phyloP scores from a whole-genome alignment of 2,329 filamentous ascomycete species.

The Helotiales sp. region DNA sequence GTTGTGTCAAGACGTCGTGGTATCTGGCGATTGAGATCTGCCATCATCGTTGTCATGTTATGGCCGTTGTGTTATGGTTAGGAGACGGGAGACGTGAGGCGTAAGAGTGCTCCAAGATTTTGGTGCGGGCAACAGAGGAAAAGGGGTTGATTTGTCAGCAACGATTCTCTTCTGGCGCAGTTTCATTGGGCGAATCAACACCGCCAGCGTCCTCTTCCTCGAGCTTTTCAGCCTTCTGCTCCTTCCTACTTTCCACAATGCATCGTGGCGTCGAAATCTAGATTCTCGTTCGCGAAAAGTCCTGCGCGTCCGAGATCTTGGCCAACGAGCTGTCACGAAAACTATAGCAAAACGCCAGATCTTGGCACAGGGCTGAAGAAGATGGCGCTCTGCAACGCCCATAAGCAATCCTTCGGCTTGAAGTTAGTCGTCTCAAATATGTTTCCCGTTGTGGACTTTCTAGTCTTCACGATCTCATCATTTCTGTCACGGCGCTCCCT shows the following conservation, averaged over 20 bases:
- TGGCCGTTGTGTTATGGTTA: no score
- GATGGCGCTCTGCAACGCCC: neutral
- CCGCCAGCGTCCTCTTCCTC: neutral
- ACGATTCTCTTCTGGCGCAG: no score
- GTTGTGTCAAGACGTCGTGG: no score
- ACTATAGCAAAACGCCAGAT: neutral
- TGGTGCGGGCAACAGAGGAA: no score
- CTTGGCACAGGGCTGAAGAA: constrained; percentile 16
- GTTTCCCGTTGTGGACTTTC: neutral
- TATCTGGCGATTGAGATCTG: no score
- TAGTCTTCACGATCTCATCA: neutral
- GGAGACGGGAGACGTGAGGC: no score
- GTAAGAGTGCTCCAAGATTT: no score
- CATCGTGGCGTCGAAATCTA: neutral
- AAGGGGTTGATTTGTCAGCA: no score
- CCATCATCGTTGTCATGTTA: no score
- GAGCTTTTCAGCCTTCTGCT: neutral
- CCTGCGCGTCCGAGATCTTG: neutral
- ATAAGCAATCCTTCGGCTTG: constrained; percentile 11
- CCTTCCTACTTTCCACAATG: constrained; percentile 9
- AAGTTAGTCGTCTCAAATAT: constrained; percentile 2
- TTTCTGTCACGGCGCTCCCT: neutral
- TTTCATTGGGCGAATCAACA: neutral
- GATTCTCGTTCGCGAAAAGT: neutral
- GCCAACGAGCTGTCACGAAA: neutral